Conservation (phyloP, 257 asterid genomes). For the Jaltomata sinuosa region DNA sequence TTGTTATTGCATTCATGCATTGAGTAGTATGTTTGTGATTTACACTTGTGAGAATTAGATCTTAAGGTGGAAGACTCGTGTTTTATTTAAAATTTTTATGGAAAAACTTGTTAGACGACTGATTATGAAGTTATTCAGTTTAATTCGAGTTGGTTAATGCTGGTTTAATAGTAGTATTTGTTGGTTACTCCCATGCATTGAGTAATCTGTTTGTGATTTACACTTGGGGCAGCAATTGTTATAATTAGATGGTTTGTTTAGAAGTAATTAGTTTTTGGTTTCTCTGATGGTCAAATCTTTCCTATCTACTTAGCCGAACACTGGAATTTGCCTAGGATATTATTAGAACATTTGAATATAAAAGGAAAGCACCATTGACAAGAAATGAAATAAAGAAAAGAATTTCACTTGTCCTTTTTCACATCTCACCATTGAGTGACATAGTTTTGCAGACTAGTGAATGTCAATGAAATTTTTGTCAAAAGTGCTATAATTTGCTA, state of each 20-base stretch:
- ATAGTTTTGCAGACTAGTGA: neutral
- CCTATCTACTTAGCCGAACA: neutral
- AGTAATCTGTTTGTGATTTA: neutral
- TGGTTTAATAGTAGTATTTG: neutral
- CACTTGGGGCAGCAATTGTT: neutral
- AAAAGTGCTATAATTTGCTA: neutral
- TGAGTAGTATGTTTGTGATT: neutral
- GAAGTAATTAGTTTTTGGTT: neutral
- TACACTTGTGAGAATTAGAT: too few relatives aligned
- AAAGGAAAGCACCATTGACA: neutral
- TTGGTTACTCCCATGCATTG: too few relatives aligned
- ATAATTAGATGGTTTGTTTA: fast-evolving
- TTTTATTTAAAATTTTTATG: neutral
- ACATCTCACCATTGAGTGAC: neutral
- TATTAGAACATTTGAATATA: neutral
- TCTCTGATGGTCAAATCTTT: neutral
- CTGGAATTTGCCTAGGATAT: neutral
- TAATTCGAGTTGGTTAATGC: neutral
- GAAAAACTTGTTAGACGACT: neutral
- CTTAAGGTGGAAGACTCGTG: neutral
- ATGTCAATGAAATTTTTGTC: neutral
- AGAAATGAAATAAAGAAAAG: neutral
- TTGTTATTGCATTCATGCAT: neutral
- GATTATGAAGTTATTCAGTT: neutral
- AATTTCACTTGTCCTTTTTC: neutral